Conservation (phyloP, 108 stramenopile genomes). For the Pseudonitzschia multistriata region DNA sequence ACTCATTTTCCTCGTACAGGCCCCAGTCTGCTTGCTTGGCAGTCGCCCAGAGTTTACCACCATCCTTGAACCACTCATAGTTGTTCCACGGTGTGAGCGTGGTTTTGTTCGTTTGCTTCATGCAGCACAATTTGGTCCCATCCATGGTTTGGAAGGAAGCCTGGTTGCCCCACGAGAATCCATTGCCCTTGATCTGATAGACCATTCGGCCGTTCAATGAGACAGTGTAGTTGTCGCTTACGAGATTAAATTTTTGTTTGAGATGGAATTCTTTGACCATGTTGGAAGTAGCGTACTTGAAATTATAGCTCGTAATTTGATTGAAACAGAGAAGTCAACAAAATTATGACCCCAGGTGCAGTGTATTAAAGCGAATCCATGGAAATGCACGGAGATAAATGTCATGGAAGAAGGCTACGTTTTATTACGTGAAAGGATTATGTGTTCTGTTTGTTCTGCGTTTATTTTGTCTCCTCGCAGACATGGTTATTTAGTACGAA, state of each 20-base stretch:
- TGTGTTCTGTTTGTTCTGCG: too few relatives aligned
- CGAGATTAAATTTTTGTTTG: not conserved
- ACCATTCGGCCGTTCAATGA: not conserved
- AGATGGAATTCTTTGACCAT: constrained; percentile 5
- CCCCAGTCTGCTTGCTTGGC: constrained; percentile 1
- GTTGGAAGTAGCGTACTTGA: too few relatives aligned
- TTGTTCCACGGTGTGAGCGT: not conserved
- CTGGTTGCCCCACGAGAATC: not conserved
- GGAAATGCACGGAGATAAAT: too few relatives aligned
- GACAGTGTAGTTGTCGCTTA: not conserved
- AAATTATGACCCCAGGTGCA: too few relatives aligned
- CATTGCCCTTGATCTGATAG: not conserved
- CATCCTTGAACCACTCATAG: constrained; percentile 11
- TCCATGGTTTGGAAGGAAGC: not conserved
- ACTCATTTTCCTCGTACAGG: too few relatives aligned
- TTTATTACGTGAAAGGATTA: too few relatives aligned
- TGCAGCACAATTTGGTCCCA: not conserved
- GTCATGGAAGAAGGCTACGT: too few relatives aligned
- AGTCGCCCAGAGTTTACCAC: not conserved
- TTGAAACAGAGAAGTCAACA: too few relatives aligned
- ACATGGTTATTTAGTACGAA: too few relatives aligned
- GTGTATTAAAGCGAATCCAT: too few relatives aligned
- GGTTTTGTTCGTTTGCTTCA: constrained; percentile 8
- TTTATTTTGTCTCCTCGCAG: too few relatives aligned
- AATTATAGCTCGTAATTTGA: too few relatives aligned